phyloP scores from a whole-genome alignment of 116 monocot genomes.

The Iris pallida region DNA sequence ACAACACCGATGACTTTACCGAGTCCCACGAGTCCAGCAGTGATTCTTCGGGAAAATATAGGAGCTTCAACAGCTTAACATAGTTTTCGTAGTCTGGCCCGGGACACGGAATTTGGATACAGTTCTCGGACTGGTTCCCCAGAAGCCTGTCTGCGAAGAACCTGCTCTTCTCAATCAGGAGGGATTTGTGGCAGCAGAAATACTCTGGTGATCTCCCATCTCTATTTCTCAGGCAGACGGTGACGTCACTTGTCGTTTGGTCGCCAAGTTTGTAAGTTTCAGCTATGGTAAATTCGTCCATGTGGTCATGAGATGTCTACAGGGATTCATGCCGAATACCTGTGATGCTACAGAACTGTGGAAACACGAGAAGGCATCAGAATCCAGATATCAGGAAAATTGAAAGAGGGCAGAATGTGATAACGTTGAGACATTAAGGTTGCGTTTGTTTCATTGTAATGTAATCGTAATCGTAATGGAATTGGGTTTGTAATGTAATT shows the following conservation, averaged over 20 bases:
- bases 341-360: too few species aligned
- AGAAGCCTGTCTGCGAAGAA: slow-evolving; percentile 66
- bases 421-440: too few species aligned
- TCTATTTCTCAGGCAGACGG: slow-evolving; percentile 45
- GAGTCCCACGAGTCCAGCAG: slow-evolving; percentile 62
- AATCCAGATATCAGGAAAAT: too few species aligned
- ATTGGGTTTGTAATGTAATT: too few species aligned
- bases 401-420: too few species aligned
- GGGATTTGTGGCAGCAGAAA: slow-evolving; percentile 61
- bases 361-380: too few species aligned
- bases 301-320: slow-evolving; percentile 13
- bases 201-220: slow-evolving; percentile 46
- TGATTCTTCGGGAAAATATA: slow-evolving; percentile 53
- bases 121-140: slow-evolving; percentile 9
- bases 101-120: slow-evolving; percentile 50
- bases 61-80: slow-evolving; percentile 66
- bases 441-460: too few species aligned
- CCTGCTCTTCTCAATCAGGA: slow-evolving; percentile 59
- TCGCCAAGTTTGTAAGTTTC: slow-evolving; percentile 45
- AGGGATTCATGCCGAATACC: slow-evolving; percentile 6
- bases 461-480: too few species aligned
- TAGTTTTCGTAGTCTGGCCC: slow-evolving; percentile 55
- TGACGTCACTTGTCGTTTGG: slow-evolving; percentile 60
- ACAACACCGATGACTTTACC: slow-evolving; percentile 71
- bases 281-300: slow-evolving; percentile 34